These are phyloP conservation scores for Pseudohalonectria lignicola DNA, from an alignment of 2,329 filamentous ascomycete species.

Conservation along the genomic window DNA sequence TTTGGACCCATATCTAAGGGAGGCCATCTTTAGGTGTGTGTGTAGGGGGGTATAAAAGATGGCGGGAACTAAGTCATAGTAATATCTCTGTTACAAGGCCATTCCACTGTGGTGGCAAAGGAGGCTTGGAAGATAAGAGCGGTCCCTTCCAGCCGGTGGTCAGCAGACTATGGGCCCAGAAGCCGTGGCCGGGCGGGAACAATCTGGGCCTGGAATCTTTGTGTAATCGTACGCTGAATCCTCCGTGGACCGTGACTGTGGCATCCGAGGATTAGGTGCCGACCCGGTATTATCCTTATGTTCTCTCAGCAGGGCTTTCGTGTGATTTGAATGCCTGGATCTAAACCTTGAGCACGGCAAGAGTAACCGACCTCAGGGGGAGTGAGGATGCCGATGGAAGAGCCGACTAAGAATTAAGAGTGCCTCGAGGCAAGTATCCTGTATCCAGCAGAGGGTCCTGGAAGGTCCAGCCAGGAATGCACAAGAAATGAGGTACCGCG, in stretches of 20 bases:
- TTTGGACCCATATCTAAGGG: not conserved
- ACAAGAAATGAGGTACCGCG: not conserved
- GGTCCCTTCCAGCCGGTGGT: not conserved
- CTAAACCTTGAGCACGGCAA: not conserved
- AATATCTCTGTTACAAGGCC: not conserved
- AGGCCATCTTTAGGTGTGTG: constrained; percentile 1
- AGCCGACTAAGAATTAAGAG: not conserved
- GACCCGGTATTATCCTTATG: not conserved
- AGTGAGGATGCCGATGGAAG: not conserved
- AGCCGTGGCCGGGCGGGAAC: not conserved
- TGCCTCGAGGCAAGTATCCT: not conserved
- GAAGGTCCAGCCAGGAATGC: constrained; percentile 1
- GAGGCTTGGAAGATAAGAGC: not conserved
- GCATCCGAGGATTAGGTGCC: not conserved
- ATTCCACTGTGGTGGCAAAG: not conserved
- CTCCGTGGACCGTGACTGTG: not conserved
- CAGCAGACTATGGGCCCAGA: not conserved
- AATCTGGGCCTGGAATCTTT: not conserved
- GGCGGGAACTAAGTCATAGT: not conserved
- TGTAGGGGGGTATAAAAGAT: not conserved
- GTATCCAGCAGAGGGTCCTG: constrained; percentile 1
- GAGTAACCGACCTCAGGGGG: too few species aligned
- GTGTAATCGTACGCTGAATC: not conserved
- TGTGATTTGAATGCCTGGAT: too few species aligned
- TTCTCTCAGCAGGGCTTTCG: not conserved